Evolutionary conservation across 2,329 filamentous ascomycete genomes (phyloP).

Genomic region (Domatiomyces globalis): DNA sequence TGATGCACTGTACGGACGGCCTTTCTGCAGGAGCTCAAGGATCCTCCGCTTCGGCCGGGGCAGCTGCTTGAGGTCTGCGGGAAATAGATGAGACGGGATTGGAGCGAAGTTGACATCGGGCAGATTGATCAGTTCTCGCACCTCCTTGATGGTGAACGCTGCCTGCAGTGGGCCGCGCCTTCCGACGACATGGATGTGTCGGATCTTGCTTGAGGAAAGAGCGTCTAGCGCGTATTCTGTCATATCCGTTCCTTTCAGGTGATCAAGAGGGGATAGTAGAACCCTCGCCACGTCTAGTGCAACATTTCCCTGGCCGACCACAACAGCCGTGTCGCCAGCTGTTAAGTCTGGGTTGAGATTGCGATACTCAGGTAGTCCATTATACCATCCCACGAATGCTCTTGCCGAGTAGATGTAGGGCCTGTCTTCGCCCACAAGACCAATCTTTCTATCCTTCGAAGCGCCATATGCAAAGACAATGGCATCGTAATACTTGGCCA

Average conservation of each 20-base stretch:
- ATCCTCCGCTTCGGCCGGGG: slow-evolving; percentile 63
- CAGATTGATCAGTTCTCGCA: slow-evolving; percentile 73
- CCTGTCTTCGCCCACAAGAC: slow-evolving; percentile 61
- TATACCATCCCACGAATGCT: slow-evolving; percentile 97
- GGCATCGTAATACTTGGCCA: slow-evolving; percentile 78
- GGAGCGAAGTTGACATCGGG: slow-evolving; percentile 57
- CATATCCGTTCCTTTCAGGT: slow-evolving; percentile 72
- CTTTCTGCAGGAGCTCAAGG: slow-evolving; percentile 67
- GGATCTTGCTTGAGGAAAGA: slow-evolving; percentile 58
- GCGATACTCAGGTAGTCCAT: slow-evolving; percentile 74
- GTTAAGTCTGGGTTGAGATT: slow-evolving; percentile 58
- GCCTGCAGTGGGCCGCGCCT: slow-evolving; percentile 82
- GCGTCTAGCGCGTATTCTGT: slow-evolving; percentile 66
- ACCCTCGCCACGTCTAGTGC: slow-evolving; percentile 87
- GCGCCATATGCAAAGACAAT: slow-evolving; percentile 89
- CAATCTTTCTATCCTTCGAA: slow-evolving; percentile 63
- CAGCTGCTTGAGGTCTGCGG: slow-evolving; percentile 51
- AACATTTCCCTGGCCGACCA: slow-evolving; percentile 93
- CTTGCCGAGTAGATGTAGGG: slow-evolving; percentile 62
- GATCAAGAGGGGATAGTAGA: slow-evolving; percentile 60
- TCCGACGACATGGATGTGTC: slow-evolving; percentile 73
- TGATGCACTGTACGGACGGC: slow-evolving; percentile 40
- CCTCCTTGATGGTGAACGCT: slow-evolving; percentile 89
- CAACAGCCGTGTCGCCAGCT: slow-evolving; percentile 63
- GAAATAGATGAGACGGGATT: slow-evolving; percentile 52